Percentiles rank a stretch among this genome's conserved stretches.
Conservation (phyloP, 1,284 basidiomycete species). For the Papiliotrema fonsecae region DNA sequence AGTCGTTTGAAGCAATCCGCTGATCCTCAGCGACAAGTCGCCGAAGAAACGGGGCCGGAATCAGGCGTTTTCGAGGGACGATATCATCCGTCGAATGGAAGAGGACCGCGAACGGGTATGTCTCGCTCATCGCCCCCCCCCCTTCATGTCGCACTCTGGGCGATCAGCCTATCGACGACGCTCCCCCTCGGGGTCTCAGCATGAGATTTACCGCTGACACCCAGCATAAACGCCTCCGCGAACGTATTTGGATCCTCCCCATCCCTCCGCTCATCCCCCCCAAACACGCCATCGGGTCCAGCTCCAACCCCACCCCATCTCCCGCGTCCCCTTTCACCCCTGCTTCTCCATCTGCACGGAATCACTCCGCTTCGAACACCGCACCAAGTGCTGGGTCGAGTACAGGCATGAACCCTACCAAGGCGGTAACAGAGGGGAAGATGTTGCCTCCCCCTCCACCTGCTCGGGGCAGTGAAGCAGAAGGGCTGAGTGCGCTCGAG, state of each 20-base stretch:
- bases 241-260: constrained; percentile 83
- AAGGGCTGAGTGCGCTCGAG: constrained; percentile 58
- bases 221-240: constrained; percentile 79
- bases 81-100: constrained; percentile 84
- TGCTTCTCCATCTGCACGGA: constrained; percentile 26
- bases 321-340: constrained; percentile 27
- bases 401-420: background rate
- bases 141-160: background rate
- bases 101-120: constrained; percentile 79
- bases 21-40: constrained; percentile 7
- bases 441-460: constrained; percentile 28
- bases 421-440: constrained; percentile 7
- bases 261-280: constrained; percentile 28
- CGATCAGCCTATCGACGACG: background rate
- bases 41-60: constrained; percentile 17
- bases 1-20: background rate
- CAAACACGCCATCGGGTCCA: constrained; percentile 7
- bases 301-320: constrained; percentile 16
- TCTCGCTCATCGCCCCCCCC: background rate
- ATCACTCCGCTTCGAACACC: constrained; percentile 19
- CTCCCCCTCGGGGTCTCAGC: background rate
- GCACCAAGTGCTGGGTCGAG: background rate
- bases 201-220: background rate
- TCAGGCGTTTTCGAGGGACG: constrained; percentile 56
- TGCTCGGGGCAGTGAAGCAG: constrained; percentile 49